These are phyloP conservation scores for Thielaviopsis musarum DNA, from an alignment of 2,329 filamentous ascomycete genomes.

Conservation along the genomic window DNA sequence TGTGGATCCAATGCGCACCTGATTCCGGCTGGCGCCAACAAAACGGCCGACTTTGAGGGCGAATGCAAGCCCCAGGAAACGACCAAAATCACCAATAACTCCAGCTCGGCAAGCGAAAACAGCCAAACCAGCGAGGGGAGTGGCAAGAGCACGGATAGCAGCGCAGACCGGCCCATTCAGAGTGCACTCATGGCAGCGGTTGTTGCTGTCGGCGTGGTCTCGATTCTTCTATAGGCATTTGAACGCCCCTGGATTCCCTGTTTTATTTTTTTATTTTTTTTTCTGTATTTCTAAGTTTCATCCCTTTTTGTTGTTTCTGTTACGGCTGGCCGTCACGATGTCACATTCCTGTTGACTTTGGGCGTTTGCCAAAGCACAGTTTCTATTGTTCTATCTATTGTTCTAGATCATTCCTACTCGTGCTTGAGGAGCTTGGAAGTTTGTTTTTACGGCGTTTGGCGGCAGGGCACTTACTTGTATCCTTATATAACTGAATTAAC, in stretches of 20 bases:
- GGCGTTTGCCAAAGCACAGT: background rate
- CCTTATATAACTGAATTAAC: background rate
- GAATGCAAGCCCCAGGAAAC: slow-evolving; percentile 12
- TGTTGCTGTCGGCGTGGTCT: slow-evolving; percentile 9
- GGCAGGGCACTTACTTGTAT: background rate
- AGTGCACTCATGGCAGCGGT: slow-evolving; percentile 10
- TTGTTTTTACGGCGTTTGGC: background rate
- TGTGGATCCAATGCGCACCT: slow-evolving; percentile 16
- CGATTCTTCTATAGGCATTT: background rate
- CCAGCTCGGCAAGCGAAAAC: background rate
- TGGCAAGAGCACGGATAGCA: slow-evolving; percentile 10
- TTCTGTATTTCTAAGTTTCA: background rate
- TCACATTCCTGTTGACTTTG: background rate
- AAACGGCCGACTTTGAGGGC: slow-evolving; percentile 14
- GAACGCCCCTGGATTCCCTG: no score
- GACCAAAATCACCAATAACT: background rate
- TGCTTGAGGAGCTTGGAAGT: background rate
- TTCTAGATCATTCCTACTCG: background rate
- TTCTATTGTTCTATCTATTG: background rate
- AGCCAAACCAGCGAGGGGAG: slow-evolving; percentile 2
- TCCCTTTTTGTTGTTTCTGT: background rate
- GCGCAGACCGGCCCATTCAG: slow-evolving; percentile 11
- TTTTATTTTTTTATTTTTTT: background rate
- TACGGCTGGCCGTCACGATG: slow-evolving; percentile 5
- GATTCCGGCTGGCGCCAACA: slow-evolving; percentile 15